These are phyloP conservation scores for Suillus decipiens DNA, from an alignment of 768 basidiomycete genomes.

Conservation along the genomic window DNA sequence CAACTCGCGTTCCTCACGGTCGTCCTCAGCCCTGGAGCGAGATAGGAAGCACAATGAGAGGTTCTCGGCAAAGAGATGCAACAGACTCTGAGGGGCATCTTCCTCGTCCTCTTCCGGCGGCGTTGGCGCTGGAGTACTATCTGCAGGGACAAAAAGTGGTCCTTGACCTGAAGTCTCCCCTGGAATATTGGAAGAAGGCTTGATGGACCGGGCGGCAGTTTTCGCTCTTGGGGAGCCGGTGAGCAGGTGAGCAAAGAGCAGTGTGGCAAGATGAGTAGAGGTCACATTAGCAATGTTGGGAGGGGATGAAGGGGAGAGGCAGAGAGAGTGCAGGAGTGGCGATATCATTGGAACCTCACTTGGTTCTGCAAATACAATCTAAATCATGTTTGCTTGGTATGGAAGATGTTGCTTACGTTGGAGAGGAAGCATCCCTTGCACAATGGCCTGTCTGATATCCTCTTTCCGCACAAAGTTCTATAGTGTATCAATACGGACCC, in stretches of 20 bases:
- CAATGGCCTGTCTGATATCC: constrained; percentile 65
- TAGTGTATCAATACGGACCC: neutral
- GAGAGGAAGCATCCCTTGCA: constrained; percentile 71
- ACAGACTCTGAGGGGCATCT: constrained; percentile 66
- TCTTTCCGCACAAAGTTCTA: constrained; percentile 80
- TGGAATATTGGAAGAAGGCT: constrained; percentile 45
- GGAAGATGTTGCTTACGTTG: constrained; percentile 39
- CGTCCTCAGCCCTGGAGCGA: constrained; percentile 54
- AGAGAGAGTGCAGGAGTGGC: constrained; percentile 70
- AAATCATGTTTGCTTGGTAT: neutral
- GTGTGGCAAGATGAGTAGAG: constrained; percentile 70
- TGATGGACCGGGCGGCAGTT: constrained; percentile 60
- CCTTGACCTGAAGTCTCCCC: constrained; percentile 36
- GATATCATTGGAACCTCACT: constrained; percentile 51
- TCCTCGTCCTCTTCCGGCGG: constrained; percentile 51
- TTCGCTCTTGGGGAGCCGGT: constrained; percentile 67
- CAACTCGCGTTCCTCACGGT: constrained; percentile 83
- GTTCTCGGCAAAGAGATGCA: constrained; percentile 89
- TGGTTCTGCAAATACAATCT: constrained; percentile 17
- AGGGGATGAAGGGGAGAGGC: constrained; percentile 59
- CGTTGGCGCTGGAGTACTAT: constrained; percentile 45
- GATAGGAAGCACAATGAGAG: constrained; percentile 84
- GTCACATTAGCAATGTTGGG: constrained; percentile 58
- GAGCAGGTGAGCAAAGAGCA: constrained; percentile 81
- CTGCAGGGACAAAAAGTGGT: constrained; percentile 78